Base-by-base conservation (phyloP, 2,329 filamentous ascomycete genomes). In the Huntiella abstrusa region DNA sequence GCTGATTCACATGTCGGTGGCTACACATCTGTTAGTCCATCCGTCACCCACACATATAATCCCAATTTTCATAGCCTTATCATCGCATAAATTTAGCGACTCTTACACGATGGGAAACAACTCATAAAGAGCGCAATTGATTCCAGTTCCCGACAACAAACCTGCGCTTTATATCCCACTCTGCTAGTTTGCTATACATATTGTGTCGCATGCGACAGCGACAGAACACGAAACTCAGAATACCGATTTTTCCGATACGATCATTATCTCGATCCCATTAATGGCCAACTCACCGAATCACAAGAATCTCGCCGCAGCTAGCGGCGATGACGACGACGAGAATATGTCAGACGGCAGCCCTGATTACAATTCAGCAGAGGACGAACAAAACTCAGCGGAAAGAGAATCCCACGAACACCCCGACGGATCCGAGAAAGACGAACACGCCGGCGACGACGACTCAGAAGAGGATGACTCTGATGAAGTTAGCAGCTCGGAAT, bases 161-260 rank as follows among this genome's bases (percentile, higher is more conserved):
- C 17, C 15, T 28, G 11, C 40, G 10, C 4, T 17, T 42, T 28
- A 28, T 10, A 28, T 28, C 22, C n/a, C 4, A 28, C 41, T 5
- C 13, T 12, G 13, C 4, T 19, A 43, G 15, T 10, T 33, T 19
- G 32, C 41, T 15, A 8, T 32, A 11, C 34, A 15, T 36, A 34
- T 38, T 7, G 47, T 47, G 44, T 43, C 41, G 48, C 45, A 50
- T 47, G 36, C 41, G 41, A 45, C 32, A 13, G 47, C 51, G 22
- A 73, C 71, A 60, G 66, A 74, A 56, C 70, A 75, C 49, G 68
- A 74, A 57, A 62, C 73, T 48, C 71, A 73, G 54, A 68, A 71
- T 56, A 67, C 66, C 38, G 60, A 69, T 52, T 61, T 67, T 47
- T 70, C 69, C 4, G 67, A 66, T 47, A 64, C 62, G 42, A 39